Evolutionary conservation across 352 stramenopile genomes (phyloP).

Genomic region (Phytophthora hibernalis): DNA sequence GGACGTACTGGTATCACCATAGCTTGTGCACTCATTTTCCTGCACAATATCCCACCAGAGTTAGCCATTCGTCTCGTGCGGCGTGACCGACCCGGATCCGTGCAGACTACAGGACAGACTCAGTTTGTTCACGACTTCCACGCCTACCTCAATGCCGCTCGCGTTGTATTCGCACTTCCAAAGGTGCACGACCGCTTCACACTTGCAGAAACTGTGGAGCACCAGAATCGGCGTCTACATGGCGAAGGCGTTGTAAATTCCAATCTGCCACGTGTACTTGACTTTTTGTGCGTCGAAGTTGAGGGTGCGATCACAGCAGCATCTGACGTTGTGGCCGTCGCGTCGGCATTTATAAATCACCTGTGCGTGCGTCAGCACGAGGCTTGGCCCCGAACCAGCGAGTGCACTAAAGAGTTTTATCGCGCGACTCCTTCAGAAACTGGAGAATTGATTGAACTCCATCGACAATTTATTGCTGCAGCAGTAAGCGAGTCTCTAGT

Average conservation of each 20-base stretch:
- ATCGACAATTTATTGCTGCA: conserved; percentile 40
- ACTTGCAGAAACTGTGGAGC: conserved; percentile 65
- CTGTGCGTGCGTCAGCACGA: conserved; percentile 39
- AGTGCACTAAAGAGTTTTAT: conserved; percentile 35
- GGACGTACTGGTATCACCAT: conserved; percentile 89
- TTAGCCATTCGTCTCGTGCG: conserved; percentile 79
- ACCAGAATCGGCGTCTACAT: conserved; percentile 72
- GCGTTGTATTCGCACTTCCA: conserved; percentile 78
- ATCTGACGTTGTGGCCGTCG: conserved; percentile 21
- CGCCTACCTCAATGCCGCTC: conserved; percentile 72
- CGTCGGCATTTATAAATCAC: conserved; percentile 35
- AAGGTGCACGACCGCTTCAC: conserved; percentile 80
- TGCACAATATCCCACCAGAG: conserved; percentile 77
- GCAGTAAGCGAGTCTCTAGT: conserved; percentile 18
- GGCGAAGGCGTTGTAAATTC: conserved; percentile 44
- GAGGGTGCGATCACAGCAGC: conserved; percentile 37
- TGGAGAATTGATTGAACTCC: conserved; percentile 32
- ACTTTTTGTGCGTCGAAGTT: conserved; percentile 68
- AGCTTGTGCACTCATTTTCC: conserved; percentile 85
- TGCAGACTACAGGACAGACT: conserved; percentile 76
- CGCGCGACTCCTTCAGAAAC: conserved; percentile 2
- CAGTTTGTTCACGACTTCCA: conserved; percentile 84
- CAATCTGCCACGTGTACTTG: conserved; percentile 61
- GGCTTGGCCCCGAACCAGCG: conserved; percentile 38
- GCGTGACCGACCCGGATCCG: conserved; percentile 72